Conservation (phyloP, 1,284 basidiomycete genomes). For the Ceratobasidium sp. region DNA sequence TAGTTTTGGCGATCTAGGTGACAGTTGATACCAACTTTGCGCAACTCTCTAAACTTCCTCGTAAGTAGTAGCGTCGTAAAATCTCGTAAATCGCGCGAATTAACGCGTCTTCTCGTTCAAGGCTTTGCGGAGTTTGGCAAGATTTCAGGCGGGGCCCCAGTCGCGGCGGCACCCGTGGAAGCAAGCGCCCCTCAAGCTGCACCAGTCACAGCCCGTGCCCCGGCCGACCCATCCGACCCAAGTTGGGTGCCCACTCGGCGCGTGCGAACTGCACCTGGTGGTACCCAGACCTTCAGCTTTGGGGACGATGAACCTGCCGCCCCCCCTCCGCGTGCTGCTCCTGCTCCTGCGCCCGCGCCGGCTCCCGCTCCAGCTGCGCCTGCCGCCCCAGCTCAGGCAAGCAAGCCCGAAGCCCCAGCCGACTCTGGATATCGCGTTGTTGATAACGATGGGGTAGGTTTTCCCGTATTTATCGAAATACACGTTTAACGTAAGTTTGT, state of each 20-base stretch:
- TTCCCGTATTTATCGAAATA: background rate
- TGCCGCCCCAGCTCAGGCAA: background rate
- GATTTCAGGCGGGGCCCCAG: slow-evolving; percentile 34
- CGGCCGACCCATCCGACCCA: slow-evolving; percentile 22
- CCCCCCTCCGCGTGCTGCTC: slow-evolving; percentile 14
- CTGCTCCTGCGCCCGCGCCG: slow-evolving; percentile 17
- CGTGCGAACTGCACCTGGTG: slow-evolving; percentile 33
- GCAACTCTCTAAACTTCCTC: slow-evolving; percentile 48
- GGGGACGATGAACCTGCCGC: slow-evolving; percentile 10
- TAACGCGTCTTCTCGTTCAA: background rate
- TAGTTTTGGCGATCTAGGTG: slow-evolving; percentile 7
- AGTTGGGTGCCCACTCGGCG: slow-evolving; percentile 36
- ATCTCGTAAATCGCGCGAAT: background rate
- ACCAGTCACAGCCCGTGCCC: slow-evolving; percentile 1
- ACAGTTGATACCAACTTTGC: slow-evolving; percentile 47
- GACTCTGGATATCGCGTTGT: slow-evolving; percentile 28
- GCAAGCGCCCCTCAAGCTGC: slow-evolving; percentile 3
- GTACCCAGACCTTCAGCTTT: slow-evolving; percentile 34
- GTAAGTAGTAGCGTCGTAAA: slow-evolving; percentile 31
- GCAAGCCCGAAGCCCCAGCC: background rate
- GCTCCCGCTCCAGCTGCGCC: slow-evolving; percentile 11
- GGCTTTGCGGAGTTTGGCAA: slow-evolving; percentile 47
- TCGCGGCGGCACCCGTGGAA: background rate
- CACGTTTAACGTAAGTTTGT: background rate
- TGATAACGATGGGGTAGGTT: slow-evolving; percentile 38